Percentiles rank a stretch among this genome's conserved stretches.
These are phyloP conservation scores for Jaltomata sinuosa DNA, from an alignment of 257 asterid species.

Conservation along the genomic window DNA sequence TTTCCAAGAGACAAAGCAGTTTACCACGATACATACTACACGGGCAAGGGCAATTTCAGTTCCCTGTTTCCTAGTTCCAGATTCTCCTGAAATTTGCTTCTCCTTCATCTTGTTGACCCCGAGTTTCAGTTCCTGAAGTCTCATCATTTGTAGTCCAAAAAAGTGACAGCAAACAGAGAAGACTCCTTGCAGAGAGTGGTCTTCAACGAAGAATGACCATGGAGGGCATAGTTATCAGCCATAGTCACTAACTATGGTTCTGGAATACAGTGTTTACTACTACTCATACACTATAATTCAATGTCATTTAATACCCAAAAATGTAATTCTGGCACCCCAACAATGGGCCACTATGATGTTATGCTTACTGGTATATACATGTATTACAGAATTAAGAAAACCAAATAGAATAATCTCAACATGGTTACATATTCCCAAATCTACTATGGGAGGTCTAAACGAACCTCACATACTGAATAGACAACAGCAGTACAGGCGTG, in stretches of 20 bases:
- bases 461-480: neutral
- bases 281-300: neutral
- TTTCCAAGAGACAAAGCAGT: neutral
- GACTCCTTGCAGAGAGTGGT: neutral
- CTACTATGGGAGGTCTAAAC: neutral
- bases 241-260: neutral
- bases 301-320: conserved; percentile 3
- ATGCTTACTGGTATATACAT: conserved; percentile 2
- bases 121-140: neutral
- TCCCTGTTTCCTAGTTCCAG: neutral
- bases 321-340: conserved; percentile 8
- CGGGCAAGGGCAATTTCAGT: neutral
- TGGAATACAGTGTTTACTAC: neutral
- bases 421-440: conserved; percentile 4
- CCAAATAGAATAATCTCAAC: neutral
- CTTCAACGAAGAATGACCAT: neutral
- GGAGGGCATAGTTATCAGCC: neutral
- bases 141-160: neutral
- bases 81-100: neutral
- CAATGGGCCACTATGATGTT: conserved; percentile 1
- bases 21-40: neutral
- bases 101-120: neutral
- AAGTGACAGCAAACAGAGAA: neutral
- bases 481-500: neutral
- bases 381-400: neutral